Base-by-base conservation (phyloP, 1,284 basidiomycete species). In the Cutaneotrichosporon cutaneum region DNA sequence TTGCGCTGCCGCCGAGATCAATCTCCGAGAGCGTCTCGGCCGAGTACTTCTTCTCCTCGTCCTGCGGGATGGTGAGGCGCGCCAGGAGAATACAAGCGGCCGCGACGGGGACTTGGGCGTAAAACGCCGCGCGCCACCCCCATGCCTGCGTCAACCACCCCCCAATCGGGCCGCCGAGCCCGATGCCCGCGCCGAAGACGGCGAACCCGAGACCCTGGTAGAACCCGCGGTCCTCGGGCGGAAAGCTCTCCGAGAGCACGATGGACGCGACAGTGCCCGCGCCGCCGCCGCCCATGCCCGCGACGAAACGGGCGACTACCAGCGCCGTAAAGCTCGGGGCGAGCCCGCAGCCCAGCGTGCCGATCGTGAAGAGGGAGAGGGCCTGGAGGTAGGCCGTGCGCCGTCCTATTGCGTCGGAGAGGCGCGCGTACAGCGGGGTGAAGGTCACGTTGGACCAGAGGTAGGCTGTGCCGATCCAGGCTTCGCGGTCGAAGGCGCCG, bases 71-170 rank as follows among this genome's bases (percentile, higher is more conserved):
- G 2, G 58, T 27, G 22, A 65, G 21, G 7, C 47, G 44, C 11
- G 56, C 63, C 21, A 66, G 45, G 11, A 64, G 36, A 13, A 68
- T 56, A 11, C 56, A 55, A 10, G 56, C 21, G 9, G 62, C 32
- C 1, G 65, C 63, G 13, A 68, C 53, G 4, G 70, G 68, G 7
- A 72, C 53, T 53, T 70, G 68, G 4, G 63, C 67, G 22, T 59
- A 62, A 54, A 81, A 81, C 3, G 78, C 78, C 6, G 71, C 68
- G n/a, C 79, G 65, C 80, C 80, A 81, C 0, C 80, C 80, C 14
- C 75, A 68, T 7, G 64, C 63, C 58, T 80, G 77, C 14, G 77
- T 78, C 54, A 80, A 62, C 58, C 69, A 70, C 0, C 80, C 80
- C 2, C 80, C 80, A 11, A 81, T 62, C 2, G 79, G 78, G 2